phyloP scores from a whole-genome alignment of 2,329 filamentous ascomycete genomes.

The Penicillium frequentans region DNA sequence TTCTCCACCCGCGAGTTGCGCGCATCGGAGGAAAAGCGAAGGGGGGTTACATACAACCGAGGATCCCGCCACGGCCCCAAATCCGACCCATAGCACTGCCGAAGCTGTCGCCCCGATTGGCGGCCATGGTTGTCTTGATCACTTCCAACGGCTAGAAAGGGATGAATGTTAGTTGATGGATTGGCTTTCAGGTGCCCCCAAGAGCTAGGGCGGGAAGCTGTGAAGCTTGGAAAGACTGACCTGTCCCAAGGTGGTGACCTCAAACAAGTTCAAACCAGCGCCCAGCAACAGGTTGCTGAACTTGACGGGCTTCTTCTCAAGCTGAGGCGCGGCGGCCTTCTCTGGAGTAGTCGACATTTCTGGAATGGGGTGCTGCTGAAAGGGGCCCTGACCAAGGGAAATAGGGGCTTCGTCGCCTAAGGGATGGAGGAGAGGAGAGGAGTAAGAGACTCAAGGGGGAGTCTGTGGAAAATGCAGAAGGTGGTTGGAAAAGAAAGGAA shows the following conservation, averaged over 20 bases:
- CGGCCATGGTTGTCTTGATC: slow-evolving; percentile 99
- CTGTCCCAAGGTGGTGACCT: slow-evolving; percentile 72
- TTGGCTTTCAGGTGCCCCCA: neutral
- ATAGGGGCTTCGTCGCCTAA: slow-evolving; percentile 78
- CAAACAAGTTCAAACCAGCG: slow-evolving; percentile 93
- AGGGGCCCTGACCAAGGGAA: slow-evolving; percentile 98
- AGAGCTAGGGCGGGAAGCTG: neutral
- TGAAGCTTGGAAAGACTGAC: slow-evolving; percentile 35
- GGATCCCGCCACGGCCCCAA: slow-evolving; percentile 88
- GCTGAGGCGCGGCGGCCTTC: slow-evolving; percentile 54
- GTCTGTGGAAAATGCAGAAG: slow-evolving; percentile 16
- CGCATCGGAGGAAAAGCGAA: slow-evolving; percentile 16
- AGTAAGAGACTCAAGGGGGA: slow-evolving; percentile 26
- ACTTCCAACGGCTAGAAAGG: slow-evolving; percentile 81
- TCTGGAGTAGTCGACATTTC: slow-evolving; percentile 53
- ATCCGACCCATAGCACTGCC: slow-evolving; percentile 76
- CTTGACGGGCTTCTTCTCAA: slow-evolving; percentile 99
- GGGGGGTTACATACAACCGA: slow-evolving; percentile 73
- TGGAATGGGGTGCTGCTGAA: slow-evolving; percentile 60
- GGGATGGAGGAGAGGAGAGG: slow-evolving; percentile 23
- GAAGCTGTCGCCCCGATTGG: slow-evolving; percentile 89
- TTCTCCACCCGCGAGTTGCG: slow-evolving; percentile 5
- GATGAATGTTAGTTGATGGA: neutral
- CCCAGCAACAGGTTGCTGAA: slow-evolving; percentile 98
- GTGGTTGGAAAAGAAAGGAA: slow-evolving; percentile 19